phyloP scores from a whole-genome alignment of 2,329 filamentous ascomycete species.

The Microsporum canis region DNA sequence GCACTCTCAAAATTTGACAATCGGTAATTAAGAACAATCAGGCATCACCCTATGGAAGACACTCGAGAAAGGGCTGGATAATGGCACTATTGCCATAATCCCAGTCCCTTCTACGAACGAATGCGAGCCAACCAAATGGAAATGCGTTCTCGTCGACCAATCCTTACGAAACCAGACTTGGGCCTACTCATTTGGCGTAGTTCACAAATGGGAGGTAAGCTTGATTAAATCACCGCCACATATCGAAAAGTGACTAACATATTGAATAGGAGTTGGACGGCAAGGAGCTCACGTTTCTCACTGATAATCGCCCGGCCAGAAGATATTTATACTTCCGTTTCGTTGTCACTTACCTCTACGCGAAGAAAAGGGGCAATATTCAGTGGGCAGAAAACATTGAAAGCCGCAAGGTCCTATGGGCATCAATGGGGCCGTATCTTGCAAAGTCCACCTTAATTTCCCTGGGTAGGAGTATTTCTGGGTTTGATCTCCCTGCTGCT shows the following conservation, averaged over 20 bases:
- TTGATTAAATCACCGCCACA: background rate
- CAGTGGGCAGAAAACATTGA: slow-evolving; percentile 4
- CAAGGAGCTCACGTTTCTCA: slow-evolving; percentile 11
- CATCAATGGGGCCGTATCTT: slow-evolving; percentile 2
- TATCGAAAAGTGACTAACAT: background rate
- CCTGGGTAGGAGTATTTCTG: background rate
- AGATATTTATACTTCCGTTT: slow-evolving; percentile 18
- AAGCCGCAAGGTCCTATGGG: background rate
- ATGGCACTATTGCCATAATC: slow-evolving; percentile 14
- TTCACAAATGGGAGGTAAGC: background rate
- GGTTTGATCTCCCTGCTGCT: background rate
- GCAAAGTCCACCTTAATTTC: background rate
- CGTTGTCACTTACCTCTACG: slow-evolving; percentile 14
- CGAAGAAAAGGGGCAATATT: slow-evolving; percentile 1
- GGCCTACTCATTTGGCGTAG: background rate
- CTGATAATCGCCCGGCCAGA: slow-evolving; percentile 13
- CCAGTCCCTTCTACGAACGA: slow-evolving; percentile 3
- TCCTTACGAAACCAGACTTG: background rate
- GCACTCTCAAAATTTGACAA: background rate
- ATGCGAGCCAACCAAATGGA: background rate
- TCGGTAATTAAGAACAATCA: background rate
- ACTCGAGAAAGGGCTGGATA: slow-evolving; percentile 10
- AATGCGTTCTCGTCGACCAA: background rate
- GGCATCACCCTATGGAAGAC: slow-evolving; percentile 7
- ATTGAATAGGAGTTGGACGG: slow-evolving; percentile 14